These are phyloP conservation scores for Entamoeba invadens DNA, from an alignment of 208 protist genomes.

Conservation along the genomic window DNA sequence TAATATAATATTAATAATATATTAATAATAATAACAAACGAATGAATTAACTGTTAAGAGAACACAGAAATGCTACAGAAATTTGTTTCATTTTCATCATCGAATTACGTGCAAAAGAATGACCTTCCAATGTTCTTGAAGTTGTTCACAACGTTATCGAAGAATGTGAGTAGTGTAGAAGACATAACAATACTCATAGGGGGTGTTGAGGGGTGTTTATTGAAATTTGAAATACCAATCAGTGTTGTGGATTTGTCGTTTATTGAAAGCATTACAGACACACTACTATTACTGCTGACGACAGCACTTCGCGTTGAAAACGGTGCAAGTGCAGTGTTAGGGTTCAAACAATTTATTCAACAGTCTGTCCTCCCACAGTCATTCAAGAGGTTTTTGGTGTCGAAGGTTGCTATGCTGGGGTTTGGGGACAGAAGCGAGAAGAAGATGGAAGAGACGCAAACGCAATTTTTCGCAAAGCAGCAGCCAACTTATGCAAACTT, in stretches of 20 bases:
- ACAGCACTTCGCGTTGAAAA: too few species aligned
- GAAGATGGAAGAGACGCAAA: neutral
- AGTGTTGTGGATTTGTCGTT: neutral
- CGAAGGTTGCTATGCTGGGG: neutral
- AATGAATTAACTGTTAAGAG: too few species aligned
- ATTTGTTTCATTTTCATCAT: too few species aligned
- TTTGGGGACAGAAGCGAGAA: neutral
- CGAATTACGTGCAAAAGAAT: too few species aligned
- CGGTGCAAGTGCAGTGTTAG: neutral
- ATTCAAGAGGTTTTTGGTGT: neutral
- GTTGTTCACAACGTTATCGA: neutral
- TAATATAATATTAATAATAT: neutral
- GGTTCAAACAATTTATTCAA: neutral
- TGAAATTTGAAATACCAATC: neutral
- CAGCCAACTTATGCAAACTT: neutral
- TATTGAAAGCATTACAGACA: neutral
- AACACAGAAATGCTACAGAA: too few species aligned
- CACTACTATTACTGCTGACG: neutral
- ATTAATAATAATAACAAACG: neutral
- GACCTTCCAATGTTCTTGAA: neutral
- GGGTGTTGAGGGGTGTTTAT: neutral
- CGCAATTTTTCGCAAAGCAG: neutral
- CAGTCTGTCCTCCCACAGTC: neutral
- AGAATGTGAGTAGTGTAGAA: neutral
- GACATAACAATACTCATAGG: neutral